These are phyloP conservation scores for Naganishia sp. DNA, from an alignment of 1,284 basidiomycete species.

Conservation along the genomic window DNA sequence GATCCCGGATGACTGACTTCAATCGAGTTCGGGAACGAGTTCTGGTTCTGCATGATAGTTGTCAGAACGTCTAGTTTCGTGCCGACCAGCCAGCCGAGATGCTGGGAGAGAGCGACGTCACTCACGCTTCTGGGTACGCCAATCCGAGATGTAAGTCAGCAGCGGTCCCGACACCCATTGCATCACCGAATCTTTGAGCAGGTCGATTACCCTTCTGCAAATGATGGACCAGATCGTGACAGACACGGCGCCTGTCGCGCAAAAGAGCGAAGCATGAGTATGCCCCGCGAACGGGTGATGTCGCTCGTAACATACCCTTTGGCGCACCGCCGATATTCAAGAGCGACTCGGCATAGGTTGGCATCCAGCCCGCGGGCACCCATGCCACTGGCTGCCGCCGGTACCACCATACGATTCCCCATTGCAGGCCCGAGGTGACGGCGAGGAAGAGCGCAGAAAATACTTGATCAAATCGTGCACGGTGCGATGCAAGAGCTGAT, in stretches of 20 bases:
- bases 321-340: slow-evolving; percentile 57
- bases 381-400: slow-evolving; percentile 84
- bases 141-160: no score
- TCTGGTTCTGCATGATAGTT: no score
- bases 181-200: slow-evolving; percentile 68
- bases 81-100: no score
- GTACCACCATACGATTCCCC: slow-evolving; percentile 84
- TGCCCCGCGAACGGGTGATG: not conserved
- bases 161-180: slow-evolving; percentile 49
- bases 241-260: slow-evolving; percentile 71
- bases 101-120: not conserved
- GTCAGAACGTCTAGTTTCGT: no score
- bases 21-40: no score
- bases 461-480: slow-evolving; percentile 67
- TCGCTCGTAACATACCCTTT: slow-evolving; percentile 40
- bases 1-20: no score
- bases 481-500: slow-evolving; percentile 64
- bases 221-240: slow-evolving; percentile 89
- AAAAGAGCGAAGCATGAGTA: not conserved
- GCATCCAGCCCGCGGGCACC: slow-evolving; percentile 81
- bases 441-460: slow-evolving; percentile 77
- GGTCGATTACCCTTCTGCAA: slow-evolving; percentile 72
- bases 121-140: not conserved
- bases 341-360: slow-evolving; percentile 75
- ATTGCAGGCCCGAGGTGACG: slow-evolving; percentile 77